phyloP scores from a whole-genome alignment of 2,329 filamentous ascomycete genomes.

The Cryphonectria parasitica region DNA sequence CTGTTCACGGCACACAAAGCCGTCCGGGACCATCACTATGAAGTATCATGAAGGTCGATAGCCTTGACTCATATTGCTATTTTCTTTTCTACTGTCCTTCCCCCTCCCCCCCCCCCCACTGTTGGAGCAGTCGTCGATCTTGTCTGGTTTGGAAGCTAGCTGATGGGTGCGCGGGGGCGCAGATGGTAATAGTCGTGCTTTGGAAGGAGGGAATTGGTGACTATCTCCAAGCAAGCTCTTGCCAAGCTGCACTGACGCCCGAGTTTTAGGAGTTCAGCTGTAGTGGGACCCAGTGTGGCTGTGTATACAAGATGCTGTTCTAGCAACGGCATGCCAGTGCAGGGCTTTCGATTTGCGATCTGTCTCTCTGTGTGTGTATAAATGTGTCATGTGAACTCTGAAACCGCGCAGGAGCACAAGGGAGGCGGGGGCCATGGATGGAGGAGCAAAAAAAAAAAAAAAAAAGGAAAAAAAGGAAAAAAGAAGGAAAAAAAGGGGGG shows the following conservation, averaged over 20 bases:
- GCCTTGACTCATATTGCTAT: too few relatives aligned
- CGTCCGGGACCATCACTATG: not conserved
- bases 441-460: not conserved
- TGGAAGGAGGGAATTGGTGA: not conserved
- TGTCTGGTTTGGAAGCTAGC: not conserved
- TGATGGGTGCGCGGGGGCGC: not conserved
- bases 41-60: too few relatives aligned
- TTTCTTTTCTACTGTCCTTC: too few relatives aligned
- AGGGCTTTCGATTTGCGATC: not conserved
- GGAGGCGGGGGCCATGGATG: not conserved
- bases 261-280: not conserved
- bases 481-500: too few relatives aligned
- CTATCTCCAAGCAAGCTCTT: not conserved
- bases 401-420: not conserved
- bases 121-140: too few relatives aligned
- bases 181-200: not conserved
- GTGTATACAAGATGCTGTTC: not conserved
- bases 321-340: not conserved
- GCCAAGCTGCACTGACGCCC: not conserved
- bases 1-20: not conserved
- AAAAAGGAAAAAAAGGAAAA: too few relatives aligned
- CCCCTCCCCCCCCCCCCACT: too few relatives aligned
- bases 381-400: slow-evolving; percentile 1
- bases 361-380: not conserved
- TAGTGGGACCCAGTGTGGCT: not conserved